Evolutionary conservation across 805 yeast species (phyloP), one percentile per base, ranked within the genome.

Genomic region (Candida bentonensis): DNA sequence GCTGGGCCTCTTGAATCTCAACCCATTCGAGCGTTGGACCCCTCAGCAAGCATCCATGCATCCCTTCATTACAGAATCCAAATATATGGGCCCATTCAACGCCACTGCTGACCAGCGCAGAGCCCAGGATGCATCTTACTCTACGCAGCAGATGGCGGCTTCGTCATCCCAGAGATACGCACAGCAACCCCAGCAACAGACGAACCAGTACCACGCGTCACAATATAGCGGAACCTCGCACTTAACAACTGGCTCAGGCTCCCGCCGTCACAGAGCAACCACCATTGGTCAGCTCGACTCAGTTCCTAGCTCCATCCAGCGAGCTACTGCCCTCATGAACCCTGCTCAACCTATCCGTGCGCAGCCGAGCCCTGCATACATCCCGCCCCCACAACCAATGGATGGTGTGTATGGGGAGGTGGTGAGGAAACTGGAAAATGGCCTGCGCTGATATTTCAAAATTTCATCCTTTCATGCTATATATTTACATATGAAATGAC

Each of bases 1-100:
- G 42, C 62, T 68, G 39, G 94, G 94, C 22, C 72, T 85, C 7
- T 66, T 92, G 49, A 84, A 81, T 51, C 62, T 86, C 54, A 88
- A 89, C 60, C 98, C 98, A 0, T 70, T 92, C 53, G 95, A 87
- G 60, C 74, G 99, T 53, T 82, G 96, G 82, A 85, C 96, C 0
- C 98, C 98, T 11, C 95, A 86, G 52, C 96, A 92, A 60, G 98
- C 97, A 0, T 67, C 79, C 15, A 67, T 75, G 60, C 98, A 92
- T 64, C 96, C 97, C 0, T 92, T 92, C 60, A 76, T 92, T 17
- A 82, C 82, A 3, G 78, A 73, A 42, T 68, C 68, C 44, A 68
- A 65, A 45, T 79, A 74, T 54, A 60, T 60, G 9, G 81, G 78
- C 0, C 66, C 63, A 9, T 62, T 47, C 46, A 57, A 52, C 22